Conservation (phyloP, 2,329 filamentous ascomycete species). For the Colletotrichum abscissum region DNA sequence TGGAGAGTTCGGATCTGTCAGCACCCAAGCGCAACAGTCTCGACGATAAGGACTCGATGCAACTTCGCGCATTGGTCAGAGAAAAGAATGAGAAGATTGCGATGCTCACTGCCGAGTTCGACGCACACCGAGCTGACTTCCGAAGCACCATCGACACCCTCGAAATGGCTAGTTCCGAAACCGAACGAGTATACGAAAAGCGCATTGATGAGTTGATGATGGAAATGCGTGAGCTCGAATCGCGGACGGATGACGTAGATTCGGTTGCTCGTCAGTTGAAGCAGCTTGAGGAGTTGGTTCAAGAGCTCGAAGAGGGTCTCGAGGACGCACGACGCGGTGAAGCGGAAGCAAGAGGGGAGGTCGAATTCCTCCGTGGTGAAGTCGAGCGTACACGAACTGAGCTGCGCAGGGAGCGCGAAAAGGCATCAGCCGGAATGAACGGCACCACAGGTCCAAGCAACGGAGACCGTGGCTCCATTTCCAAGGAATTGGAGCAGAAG, state of each 20-base stretch:
- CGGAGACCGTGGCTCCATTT: slow-evolving; percentile 59
- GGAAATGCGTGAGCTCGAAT: slow-evolving; percentile 85
- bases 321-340: slow-evolving; percentile 95
- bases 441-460: slow-evolving; percentile 46
- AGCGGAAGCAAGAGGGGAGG: slow-evolving; percentile 93
- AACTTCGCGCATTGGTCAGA: slow-evolving; percentile 83
- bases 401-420: slow-evolving; percentile 87
- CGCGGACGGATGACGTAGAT: slow-evolving; percentile 89
- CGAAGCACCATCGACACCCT: slow-evolving; percentile 96
- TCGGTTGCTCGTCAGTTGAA: slow-evolving; percentile 91
- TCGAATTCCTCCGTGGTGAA: slow-evolving; percentile 94
- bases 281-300: slow-evolving; percentile 94
- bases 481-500: slow-evolving; percentile 89
- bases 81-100: slow-evolving; percentile 98
- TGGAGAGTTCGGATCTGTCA: slow-evolving; percentile 66
- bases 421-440: slow-evolving; percentile 72
- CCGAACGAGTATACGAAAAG: slow-evolving; percentile 94
- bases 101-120: slow-evolving; percentile 93
- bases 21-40: slow-evolving; percentile 57
- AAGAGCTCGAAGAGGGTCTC: slow-evolving; percentile 94
- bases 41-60: slow-evolving; percentile 78
- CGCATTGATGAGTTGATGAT: slow-evolving; percentile 87
- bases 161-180: slow-evolving; percentile 95
- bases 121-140: slow-evolving; percentile 94
- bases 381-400: slow-evolving; percentile 92